These are phyloP conservation scores for Xylaria sp. DNA, from an alignment of 2,329 filamentous ascomycete genomes.

Conservation along the genomic window DNA sequence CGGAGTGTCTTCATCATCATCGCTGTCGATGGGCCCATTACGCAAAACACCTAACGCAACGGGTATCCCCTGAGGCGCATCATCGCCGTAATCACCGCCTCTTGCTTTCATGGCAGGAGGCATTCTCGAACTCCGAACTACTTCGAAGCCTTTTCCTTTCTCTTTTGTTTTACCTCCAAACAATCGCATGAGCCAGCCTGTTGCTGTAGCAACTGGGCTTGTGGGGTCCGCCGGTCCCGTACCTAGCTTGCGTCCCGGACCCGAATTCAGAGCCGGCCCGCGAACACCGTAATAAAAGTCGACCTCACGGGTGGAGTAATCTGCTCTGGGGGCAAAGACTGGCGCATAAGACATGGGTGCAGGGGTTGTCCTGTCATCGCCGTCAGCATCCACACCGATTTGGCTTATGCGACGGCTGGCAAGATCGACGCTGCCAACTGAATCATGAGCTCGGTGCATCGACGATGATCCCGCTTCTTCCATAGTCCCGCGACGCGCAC, in stretches of 20 bases:
- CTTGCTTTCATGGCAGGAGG: slow-evolving; percentile 64
- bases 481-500: slow-evolving; percentile 62
- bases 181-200: slow-evolving; percentile 78
- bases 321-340: slow-evolving; percentile 56
- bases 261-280: slow-evolving; percentile 78
- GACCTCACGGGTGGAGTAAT: slow-evolving; percentile 90
- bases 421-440: slow-evolving; percentile 36
- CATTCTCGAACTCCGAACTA: slow-evolving; percentile 84
- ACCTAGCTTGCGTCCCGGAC: slow-evolving; percentile 76
- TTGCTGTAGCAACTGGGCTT: slow-evolving; percentile 80
- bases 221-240: slow-evolving; percentile 95
- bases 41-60: slow-evolving; percentile 57
- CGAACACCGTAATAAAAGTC: slow-evolving; percentile 96
- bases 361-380: slow-evolving; percentile 42
- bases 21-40: slow-evolving; percentile 59
- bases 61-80: slow-evolving; percentile 61
- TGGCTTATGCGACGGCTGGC: slow-evolving; percentile 38
- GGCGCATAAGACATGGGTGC: slow-evolving; percentile 36
- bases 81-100: slow-evolving; percentile 55
- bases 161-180: slow-evolving; percentile 86
- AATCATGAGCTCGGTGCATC: slow-evolving; percentile 33
- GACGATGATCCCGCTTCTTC: slow-evolving; percentile 38
- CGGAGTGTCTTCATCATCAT: slow-evolving; percentile 47
- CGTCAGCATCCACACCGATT: slow-evolving; percentile 33
- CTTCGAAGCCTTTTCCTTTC: slow-evolving; percentile 93